Evolutionary conservation across 768 basidiomycete genomes (phyloP).

Genomic region (Kwoniella sp.): DNA sequence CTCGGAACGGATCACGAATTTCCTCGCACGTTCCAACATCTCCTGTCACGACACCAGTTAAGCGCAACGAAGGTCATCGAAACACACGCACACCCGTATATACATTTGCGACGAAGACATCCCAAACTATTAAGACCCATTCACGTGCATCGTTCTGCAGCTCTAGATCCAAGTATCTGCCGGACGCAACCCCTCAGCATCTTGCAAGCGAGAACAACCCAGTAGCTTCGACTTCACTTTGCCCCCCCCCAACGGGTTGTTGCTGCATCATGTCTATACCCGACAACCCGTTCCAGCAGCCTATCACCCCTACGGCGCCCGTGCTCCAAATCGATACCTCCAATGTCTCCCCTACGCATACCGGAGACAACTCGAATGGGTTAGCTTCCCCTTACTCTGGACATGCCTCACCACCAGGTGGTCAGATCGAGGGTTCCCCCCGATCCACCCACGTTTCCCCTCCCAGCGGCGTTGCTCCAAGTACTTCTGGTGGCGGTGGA

Average conservation of each 20-base stretch:
- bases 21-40: no score
- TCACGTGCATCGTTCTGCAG: no score
- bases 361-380: neutral
- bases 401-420: constrained; percentile 1
- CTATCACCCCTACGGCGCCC: constrained; percentile 19
- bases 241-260: neutral
- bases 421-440: neutral
- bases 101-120: no score
- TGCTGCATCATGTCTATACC: constrained; percentile 51
- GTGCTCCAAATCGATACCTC: constrained; percentile 24
- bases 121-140: no score
- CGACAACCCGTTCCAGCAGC: constrained; percentile 51
- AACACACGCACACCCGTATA: no score
- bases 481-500: constrained; percentile 1
- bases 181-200: no score
- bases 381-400: constrained; percentile 5
- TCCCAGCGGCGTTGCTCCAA: constrained; percentile 2
- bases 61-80: no score
- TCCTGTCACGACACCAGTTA: no score
- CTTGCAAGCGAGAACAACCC: no score
- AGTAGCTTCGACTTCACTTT: neutral
- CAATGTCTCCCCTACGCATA: constrained; percentile 1
- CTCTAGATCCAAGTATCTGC: no score
- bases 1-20: no score
- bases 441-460: constrained; percentile 11